Base-by-base conservation (phyloP, 352 stramenopile species). In the Globisporangium perplexum region DNA sequence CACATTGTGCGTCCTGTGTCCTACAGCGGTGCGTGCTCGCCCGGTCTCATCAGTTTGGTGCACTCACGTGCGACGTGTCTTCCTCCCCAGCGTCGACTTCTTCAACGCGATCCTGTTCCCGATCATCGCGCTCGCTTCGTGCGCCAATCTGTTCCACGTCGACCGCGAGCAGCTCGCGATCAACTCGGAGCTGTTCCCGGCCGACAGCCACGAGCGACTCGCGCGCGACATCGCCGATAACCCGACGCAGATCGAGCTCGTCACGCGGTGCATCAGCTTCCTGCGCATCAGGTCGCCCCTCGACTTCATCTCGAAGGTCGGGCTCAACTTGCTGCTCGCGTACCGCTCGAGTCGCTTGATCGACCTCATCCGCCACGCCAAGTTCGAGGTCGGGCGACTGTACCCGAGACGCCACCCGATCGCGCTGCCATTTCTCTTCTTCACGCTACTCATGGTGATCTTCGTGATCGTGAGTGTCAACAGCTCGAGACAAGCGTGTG, bases 71-170 rank as follows among this genome's bases (percentile, higher is more conserved):
- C 38, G 17, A 42, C 41, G 7, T 15, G 2, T 47, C 14, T 44
- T 28, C 4, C 6, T 7, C 31, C 23, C 7, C 36, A 82, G 69
- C 4, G 62, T 79, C 31, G 65, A 79, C 26, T 50, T 71, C 2
- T 55, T 69, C 14, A 62, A 75, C 12, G 57, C 57, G 1, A 48
- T 79, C 22, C 53, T 56, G 1, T 79, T 66, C 33, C 72, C 69
- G 0, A 63, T 79, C 22, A 20, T 68, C n/a, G 55, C 68, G 3
- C 38, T 74, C 5, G 3, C 64, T 6, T 74, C 75, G 30, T 69
- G 66, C 24, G 38, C 74, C 11, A 55, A 43, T 3, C 59, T 56
- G 4, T 75, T 83, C n/a, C 51, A 47, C 14, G 65, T 77, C 42
- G 59, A 69, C 20, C 59, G 57, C 3, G 50, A 60, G 14, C 61